These are phyloP conservation scores for Paramecium sexaurelia DNA, from an alignment of 73 alveolate genomes.

Conservation along the genomic window DNA sequence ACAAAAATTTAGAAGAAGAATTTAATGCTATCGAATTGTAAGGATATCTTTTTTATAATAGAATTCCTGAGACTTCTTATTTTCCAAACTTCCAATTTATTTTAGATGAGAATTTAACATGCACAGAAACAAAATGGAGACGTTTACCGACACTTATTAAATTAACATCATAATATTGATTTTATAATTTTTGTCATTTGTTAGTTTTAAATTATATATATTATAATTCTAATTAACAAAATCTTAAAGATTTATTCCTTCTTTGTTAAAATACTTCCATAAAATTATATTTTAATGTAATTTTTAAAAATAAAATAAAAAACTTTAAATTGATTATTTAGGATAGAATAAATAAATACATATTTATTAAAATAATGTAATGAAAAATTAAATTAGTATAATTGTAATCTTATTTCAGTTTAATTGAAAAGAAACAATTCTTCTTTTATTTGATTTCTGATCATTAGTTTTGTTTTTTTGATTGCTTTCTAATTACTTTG, in stretches of 20 bases:
- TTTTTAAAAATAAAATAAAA: background rate
- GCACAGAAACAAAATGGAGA: conserved; percentile 32
- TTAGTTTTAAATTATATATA: background rate
- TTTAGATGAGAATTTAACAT: background rate
- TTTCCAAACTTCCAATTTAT: conserved; percentile 28
- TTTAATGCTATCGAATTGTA: conserved; percentile 36
- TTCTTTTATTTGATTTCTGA: background rate
- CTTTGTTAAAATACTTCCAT: background rate
- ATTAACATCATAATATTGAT: conserved; percentile 16
- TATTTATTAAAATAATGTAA: background rate
- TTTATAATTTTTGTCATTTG: conserved; percentile 1
- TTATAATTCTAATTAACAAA: background rate
- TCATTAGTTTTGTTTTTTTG: background rate
- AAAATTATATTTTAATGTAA: background rate
- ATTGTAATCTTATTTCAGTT: background rate
- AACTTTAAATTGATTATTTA: no score
- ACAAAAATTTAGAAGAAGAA: conserved; percentile 19
- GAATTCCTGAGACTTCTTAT: conserved; percentile 27
- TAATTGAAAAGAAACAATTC: background rate
- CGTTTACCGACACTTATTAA: conserved; percentile 30
- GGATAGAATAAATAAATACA: background rate
- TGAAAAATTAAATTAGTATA: background rate
- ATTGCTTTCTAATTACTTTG: background rate
- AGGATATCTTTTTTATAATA: background rate
- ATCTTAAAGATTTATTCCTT: background rate